Base-by-base conservation (phyloP, 2,329 filamentous ascomycete species). In the Penicillium italicum region DNA sequence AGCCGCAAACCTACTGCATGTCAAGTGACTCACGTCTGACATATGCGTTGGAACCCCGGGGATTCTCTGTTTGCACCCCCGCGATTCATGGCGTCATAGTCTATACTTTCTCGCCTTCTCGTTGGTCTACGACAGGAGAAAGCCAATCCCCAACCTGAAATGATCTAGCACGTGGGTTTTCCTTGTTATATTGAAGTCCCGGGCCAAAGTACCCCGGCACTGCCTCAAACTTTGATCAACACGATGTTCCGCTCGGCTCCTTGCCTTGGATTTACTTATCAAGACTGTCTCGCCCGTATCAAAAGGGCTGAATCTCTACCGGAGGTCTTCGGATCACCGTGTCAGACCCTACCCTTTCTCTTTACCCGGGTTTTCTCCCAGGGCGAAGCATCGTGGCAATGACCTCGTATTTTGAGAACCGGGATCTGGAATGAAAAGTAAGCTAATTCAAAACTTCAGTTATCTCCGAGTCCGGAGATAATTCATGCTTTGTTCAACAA, bases 21-120 rank as follows among this genome's bases (percentile, higher is more conserved):
- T 63, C 63, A 63, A 63, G 55, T 64, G 62, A 64, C 63, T 63
- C 43, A 51, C 46, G 51, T 56, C 57, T 61, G 59, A 60, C 22
- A 49, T 33, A 3, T 24, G 30, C 1, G n/a, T n/a, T 31, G 8
- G 26, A 28, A 20, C 8, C 12, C 38, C 36, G 16, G 43, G 45
- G 46, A 33, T 44, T 45, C 41, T 52, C 31, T 26, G 36, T 28
- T 22, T 49, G 28, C 22, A 26, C 4, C 22, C 22, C 34, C 43
- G 28, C 43, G 24, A 28, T 46, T 49, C 49, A 58, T 65, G 62
- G 61, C 62, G 63, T 59, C 62, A 64, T 62, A 52, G n/a, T 49
- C 24, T 18, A 22, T 41, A 30, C 40, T 16, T 45, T 30, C 31
- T 41, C 34, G 18, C 20, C 4, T 41, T 55, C 50, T 58, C 33